These are phyloP conservation scores for Taxawa tesnikishii DNA, from an alignment of 2,329 filamentous ascomycete species.

Conservation along the genomic window DNA sequence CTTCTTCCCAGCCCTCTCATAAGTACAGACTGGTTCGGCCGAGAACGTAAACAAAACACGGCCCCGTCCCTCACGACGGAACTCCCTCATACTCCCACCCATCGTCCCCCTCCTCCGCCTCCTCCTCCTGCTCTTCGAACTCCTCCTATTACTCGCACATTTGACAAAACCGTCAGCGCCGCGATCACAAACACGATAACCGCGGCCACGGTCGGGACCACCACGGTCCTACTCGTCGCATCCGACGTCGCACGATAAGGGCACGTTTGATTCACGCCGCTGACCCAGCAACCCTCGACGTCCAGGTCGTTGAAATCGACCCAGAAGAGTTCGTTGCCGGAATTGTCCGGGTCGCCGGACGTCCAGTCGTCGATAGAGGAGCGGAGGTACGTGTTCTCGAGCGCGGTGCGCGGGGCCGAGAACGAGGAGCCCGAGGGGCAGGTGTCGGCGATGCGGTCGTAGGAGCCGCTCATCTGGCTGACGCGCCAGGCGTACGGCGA, in stretches of 20 bases:
- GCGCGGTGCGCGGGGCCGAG: constrained; percentile 44
- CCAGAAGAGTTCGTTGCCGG: constrained; percentile 32
- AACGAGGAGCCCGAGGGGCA: constrained; percentile 42
- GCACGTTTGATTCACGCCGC: constrained; percentile 43
- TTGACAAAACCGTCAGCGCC: constrained; percentile 52
- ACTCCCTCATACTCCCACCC: constrained; percentile 60
- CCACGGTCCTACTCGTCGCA: constrained; percentile 32
- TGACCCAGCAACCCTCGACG: constrained; percentile 47
- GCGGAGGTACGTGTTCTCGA: constrained; percentile 50
- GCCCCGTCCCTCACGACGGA: constrained; percentile 31
- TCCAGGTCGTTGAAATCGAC: constrained; percentile 51
- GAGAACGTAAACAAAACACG: too few relatives aligned
- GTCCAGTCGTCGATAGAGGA: constrained; percentile 10
- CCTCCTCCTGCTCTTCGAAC: constrained; percentile 38
- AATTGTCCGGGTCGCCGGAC: constrained; percentile 13
- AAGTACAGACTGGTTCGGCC: too few relatives aligned
- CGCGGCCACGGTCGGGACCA: constrained; percentile 50
- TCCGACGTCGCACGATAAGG: constrained; percentile 39
- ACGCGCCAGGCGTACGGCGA: constrained; percentile 49
- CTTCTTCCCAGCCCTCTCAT: too few relatives aligned
- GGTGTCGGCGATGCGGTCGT: constrained; percentile 23
- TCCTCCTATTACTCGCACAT: constrained; percentile 48
- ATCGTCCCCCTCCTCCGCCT: constrained; percentile 29
- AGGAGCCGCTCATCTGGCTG: constrained; percentile 25
- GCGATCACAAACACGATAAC: constrained; percentile 51